These are phyloP conservation scores for Pseudogymnoascus sp. DNA, from an alignment of 2,329 filamentous ascomycete species.

Conservation along the genomic window DNA sequence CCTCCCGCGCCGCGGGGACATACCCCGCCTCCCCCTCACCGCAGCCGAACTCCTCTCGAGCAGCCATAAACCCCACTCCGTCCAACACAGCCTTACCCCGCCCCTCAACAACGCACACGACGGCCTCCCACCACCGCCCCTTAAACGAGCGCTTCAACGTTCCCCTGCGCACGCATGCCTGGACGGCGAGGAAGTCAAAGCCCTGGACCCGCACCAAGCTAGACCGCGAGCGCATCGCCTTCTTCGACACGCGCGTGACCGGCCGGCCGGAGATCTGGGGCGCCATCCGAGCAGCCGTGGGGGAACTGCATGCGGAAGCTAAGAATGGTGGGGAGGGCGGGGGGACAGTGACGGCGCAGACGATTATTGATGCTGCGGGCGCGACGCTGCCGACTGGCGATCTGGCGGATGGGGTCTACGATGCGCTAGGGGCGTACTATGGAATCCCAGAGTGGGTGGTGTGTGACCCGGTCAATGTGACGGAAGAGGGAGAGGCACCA, in stretches of 20 bases:
- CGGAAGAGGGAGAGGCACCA: constrained; percentile 26
- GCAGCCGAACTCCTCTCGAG: background rate
- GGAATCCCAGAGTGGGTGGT: constrained; percentile 60
- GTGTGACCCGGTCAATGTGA: constrained; percentile 55
- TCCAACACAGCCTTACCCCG: constrained; percentile 18
- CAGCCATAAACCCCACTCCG: constrained; percentile 10
- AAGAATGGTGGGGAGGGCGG: constrained; percentile 25
- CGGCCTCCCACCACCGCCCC: constrained; percentile 23
- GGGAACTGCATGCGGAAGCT: constrained; percentile 49
- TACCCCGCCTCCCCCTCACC: background rate
- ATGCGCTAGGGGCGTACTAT: constrained; percentile 63
- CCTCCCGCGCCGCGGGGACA: background rate
- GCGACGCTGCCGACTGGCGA: constrained; percentile 68
- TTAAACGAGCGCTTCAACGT: constrained; percentile 61
- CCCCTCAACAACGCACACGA: constrained; percentile 19
- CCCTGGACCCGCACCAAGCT: constrained; percentile 64
- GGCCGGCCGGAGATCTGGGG: constrained; percentile 74
- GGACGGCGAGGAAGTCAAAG: constrained; percentile 50
- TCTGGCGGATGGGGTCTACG: constrained; percentile 63
- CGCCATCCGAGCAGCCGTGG: constrained; percentile 59
- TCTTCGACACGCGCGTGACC: constrained; percentile 84
- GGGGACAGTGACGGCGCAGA: constrained; percentile 61
- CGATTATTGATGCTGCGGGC: constrained; percentile 69
- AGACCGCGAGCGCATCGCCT: constrained; percentile 65
- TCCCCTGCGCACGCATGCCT: constrained; percentile 57